Percentiles rank a stretch among this genome's conserved stretches.
Conservation (phyloP, 2,329 filamentous ascomycete species). For the Rhytidhysteron rufulum region DNA sequence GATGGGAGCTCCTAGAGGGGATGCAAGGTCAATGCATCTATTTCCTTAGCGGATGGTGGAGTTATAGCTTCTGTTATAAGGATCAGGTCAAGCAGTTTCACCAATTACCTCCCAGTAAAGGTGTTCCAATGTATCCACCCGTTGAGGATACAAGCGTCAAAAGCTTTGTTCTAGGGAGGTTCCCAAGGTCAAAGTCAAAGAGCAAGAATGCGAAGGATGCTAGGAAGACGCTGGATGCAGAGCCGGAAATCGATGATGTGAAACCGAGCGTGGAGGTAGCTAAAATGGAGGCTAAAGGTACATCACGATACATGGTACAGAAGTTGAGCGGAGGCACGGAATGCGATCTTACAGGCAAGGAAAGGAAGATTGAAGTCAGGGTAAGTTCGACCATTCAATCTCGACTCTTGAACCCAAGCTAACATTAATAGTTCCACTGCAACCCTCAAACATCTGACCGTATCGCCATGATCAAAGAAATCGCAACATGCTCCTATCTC, state of each 20-base stretch:
- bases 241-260: slow-evolving; percentile 5
- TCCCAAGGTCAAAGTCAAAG: slow-evolving; percentile 26
- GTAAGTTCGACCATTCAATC: slow-evolving; percentile 21
- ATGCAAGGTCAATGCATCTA: slow-evolving; percentile 81
- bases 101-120: slow-evolving; percentile 67
- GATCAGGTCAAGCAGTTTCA: slow-evolving; percentile 87
- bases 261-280: slow-evolving; percentile 39
- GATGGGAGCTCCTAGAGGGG: slow-evolving; percentile 73
- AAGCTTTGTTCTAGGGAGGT: slow-evolving; percentile 72
- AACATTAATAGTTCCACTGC: slow-evolving; percentile 59
- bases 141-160: slow-evolving; percentile 71
- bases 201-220: slow-evolving; percentile 27
- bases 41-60: slow-evolving; percentile 88
- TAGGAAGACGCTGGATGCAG: slow-evolving; percentile 61
- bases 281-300: slow-evolving; percentile 75
- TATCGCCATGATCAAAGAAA: slow-evolving; percentile 91
- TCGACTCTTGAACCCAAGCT: slow-evolving; percentile 3
- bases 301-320: slow-evolving; percentile 83
- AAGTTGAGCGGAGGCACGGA: slow-evolving; percentile 72
- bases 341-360: slow-evolving; percentile 79
- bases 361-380: slow-evolving; percentile 80
- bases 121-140: slow-evolving; percentile 65
- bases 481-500: slow-evolving; percentile 84
- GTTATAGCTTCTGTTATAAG: slow-evolving; percentile 91
- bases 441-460: slow-evolving; percentile 70